Evolutionary conservation across 371 early-diverging fungal species (phyloP), one percentile per base, ranked within the genome.

Genomic region (Mortierella sp.): DNA sequence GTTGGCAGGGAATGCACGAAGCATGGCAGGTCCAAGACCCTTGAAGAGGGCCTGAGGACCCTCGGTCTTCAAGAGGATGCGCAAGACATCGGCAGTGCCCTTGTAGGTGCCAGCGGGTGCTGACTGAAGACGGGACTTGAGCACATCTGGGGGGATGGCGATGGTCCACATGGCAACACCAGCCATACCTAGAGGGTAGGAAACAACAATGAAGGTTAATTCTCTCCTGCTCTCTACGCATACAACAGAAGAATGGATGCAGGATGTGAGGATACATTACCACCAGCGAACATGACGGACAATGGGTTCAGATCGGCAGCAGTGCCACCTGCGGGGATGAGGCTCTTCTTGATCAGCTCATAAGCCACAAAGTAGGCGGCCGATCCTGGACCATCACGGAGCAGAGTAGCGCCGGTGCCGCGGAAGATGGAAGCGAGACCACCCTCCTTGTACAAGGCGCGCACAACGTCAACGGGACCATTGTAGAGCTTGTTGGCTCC

Each of bases 321-420:
- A 51, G 86, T 83, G 55, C 89, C 72, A 59, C 89, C 90, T 27
- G 67, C 86, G 63, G 90, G 92, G 60, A 92, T 94, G 66, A 98
- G 83, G 21, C 83, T 54, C 63, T 86, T 83, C 85, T 97, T 95
- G 84, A 94, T 82, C 54, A 88, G 69, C 82, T 98, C 99, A 79
- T 98, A 98, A 12, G 94, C 94, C 65, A 93, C 95, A 90, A 97
- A 95, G 86, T 96, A 98, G n/a, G 96, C 97, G 45, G 96, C 96
- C 37, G 92, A 92, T 58, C 98, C 98, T 16, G 97, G 97, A 45
- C 90, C 90, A 80, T 98, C 98, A 61, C 98, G 89, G 62, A 95
- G 83, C 29, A 98, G 83, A 5, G 98, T 98, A 44, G 97, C 97
- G 57, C 92, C 90, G 14, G 97, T 95, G 61, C 98, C 98, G 71